Evolutionary conservation across 2,329 filamentous ascomycete genomes (phyloP).

Genomic region (Ceratocystiopsis brevicomis): DNA sequence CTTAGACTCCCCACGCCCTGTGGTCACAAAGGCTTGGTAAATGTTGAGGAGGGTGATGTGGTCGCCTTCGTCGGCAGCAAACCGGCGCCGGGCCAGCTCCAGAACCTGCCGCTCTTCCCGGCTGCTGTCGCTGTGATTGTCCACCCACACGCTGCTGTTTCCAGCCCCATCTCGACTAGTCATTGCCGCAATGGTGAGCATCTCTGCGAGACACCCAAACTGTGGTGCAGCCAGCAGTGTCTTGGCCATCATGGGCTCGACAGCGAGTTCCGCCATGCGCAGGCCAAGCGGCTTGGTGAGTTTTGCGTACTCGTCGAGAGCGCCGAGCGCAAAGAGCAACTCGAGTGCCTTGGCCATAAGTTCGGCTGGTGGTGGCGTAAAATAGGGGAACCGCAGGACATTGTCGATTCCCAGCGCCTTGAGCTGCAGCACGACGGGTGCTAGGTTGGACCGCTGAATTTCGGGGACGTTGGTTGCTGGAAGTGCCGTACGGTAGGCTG

Average conservation of each 20-base stretch:
- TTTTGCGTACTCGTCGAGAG: slow-evolving; percentile 75
- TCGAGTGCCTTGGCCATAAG: slow-evolving; percentile 75
- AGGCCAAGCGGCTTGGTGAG: slow-evolving; percentile 74
- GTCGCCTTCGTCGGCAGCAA: slow-evolving; percentile 84
- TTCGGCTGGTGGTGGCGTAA: slow-evolving; percentile 69
- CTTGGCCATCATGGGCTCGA: slow-evolving; percentile 93
- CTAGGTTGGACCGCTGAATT: slow-evolving; percentile 80
- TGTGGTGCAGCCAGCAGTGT: slow-evolving; percentile 56
- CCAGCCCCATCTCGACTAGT: slow-evolving; percentile 52
- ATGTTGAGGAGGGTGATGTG: slow-evolving; percentile 84
- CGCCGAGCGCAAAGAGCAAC: slow-evolving; percentile 68
- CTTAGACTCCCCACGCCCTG: slow-evolving; percentile 60
- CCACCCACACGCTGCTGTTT: slow-evolving; percentile 62
- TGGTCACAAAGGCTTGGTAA: slow-evolving; percentile 74
- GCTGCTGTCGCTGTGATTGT: slow-evolving; percentile 36
- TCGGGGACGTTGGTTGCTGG: slow-evolving; percentile 65
- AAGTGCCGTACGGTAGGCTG: slow-evolving; percentile 38
- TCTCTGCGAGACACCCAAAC: slow-evolving; percentile 67
- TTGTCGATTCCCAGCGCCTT: slow-evolving; percentile 95
- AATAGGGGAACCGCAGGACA: slow-evolving; percentile 72
- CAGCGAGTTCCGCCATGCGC: slow-evolving; percentile 80
- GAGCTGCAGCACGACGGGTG: slow-evolving; percentile 72
- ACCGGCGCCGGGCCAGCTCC: slow-evolving; percentile 59
- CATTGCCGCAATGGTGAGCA: slow-evolving; percentile 88
- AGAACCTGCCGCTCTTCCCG: slow-evolving; percentile 45